A percentile compares a stretch with the other conserved stretches of the same genome.
phyloP scores from a whole-genome alignment of 352 stramenopile genomes.

The Phytophthora idaei region DNA sequence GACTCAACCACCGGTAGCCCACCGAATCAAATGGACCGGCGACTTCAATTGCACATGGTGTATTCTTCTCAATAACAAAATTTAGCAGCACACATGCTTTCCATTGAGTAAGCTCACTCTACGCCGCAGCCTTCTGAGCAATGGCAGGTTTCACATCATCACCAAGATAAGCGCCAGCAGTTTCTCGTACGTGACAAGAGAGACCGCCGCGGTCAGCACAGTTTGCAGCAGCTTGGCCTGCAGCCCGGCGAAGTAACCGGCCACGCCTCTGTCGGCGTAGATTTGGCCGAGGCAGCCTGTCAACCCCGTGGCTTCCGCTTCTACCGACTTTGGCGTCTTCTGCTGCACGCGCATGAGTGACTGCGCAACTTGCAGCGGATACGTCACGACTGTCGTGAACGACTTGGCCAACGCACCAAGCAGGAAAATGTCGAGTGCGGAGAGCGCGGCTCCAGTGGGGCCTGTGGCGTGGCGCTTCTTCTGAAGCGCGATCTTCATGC shows the following conservation, averaged over 20 bases:
- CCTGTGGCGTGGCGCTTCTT: slow-evolving; percentile 36
- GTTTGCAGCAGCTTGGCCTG: slow-evolving; percentile 95
- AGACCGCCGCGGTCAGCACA: slow-evolving; percentile 92
- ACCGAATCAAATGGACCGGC: too few species aligned
- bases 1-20: too few species aligned
- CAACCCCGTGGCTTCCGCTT: slow-evolving; percentile 18
- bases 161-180: slow-evolving; percentile 70
- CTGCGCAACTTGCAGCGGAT: slow-evolving; percentile 95
- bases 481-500: slow-evolving; percentile 83
- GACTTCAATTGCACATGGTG: slow-evolving; percentile 12
- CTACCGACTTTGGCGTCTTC: slow-evolving; percentile 26
- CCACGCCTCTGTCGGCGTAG: slow-evolving; percentile 72
- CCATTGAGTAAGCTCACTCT: slow-evolving; percentile 7
- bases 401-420: slow-evolving; percentile 92
- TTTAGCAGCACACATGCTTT: slow-evolving; percentile 9
- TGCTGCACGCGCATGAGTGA: slow-evolving; percentile 85
- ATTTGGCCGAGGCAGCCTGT: slow-evolving; percentile 60
- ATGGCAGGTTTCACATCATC: slow-evolving; percentile 44
- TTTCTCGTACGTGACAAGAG: slow-evolving; percentile 95
- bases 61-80: slow-evolving; percentile 20
- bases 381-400: slow-evolving; percentile 93
- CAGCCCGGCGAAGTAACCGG: slow-evolving; percentile 90
- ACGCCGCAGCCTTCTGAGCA: slow-evolving; percentile 48
- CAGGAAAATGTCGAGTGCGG: slow-evolving; percentile 89
- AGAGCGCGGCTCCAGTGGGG: slow-evolving; percentile 41